These are phyloP conservation scores for Vitis hybrid DNA, from an alignment of 177 flowering plant genomes.

Conservation along the genomic window DNA sequence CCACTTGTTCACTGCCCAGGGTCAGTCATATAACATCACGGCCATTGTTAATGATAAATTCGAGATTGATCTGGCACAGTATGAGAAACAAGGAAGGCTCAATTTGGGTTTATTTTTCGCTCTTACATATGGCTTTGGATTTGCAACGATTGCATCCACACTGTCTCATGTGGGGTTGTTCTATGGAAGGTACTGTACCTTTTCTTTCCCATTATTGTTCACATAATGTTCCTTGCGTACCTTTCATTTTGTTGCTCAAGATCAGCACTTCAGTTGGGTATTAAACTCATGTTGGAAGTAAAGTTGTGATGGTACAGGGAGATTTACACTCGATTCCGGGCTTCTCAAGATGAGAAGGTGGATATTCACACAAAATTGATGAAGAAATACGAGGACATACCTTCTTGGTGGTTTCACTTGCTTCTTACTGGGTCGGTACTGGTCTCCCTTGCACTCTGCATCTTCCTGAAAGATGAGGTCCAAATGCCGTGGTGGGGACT, in stretches of 20 bases:
- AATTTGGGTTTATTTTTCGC: constrained; percentile 45
- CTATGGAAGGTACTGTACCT: constrained; percentile 44
- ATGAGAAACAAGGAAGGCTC: constrained; percentile 2
- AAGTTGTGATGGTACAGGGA: constrained; percentile 4
- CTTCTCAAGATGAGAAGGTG: background rate
- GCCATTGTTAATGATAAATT: background rate
- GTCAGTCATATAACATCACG: background rate
- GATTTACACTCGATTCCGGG: constrained; percentile 1
- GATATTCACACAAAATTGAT: constrained; percentile 14
- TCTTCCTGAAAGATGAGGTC: constrained; percentile 8
- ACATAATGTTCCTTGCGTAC: background rate
- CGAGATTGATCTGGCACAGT: background rate
- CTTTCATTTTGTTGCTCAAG: too few relatives aligned
- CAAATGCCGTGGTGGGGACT: constrained; percentile 28
- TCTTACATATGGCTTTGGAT: constrained; percentile 51
- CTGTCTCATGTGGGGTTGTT: constrained; percentile 49
- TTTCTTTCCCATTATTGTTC: background rate
- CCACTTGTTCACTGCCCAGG: background rate
- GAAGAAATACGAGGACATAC: constrained; percentile 15
- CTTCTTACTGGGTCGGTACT: background rate
- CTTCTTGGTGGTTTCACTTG: constrained; percentile 4
- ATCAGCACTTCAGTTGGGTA: too few relatives aligned
- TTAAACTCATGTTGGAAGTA: too few relatives aligned
- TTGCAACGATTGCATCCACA: constrained; percentile 53
- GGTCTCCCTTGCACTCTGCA: constrained; percentile 10